Evolutionary conservation across 495 filamentous ascomycete species (phyloP), one percentile per base, ranked within the genome.

Genomic region (Xylaria longipes): DNA sequence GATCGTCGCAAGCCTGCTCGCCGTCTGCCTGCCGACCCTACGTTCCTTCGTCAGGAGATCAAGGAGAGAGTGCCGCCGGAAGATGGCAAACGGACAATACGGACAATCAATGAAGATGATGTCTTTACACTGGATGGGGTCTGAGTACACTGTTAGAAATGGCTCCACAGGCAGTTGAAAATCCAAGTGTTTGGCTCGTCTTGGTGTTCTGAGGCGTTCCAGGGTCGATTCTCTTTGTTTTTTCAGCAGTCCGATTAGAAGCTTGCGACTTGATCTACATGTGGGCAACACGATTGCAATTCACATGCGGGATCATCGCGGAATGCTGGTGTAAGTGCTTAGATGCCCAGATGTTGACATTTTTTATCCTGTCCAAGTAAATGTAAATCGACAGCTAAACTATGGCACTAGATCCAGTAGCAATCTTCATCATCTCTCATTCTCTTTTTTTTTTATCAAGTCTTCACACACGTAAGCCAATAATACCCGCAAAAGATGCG

Each of bases 1-100:
- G 63, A 81, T 81, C 25, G 74, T 79, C n/a, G 71, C 77, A 0
- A 73, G 73, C 15, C 43, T 77, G 43, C 45, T 75, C 45, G 75
- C 75, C 22, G 75, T 77, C 31, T 74, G 73, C 35, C 45, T 72
- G 25, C 73, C 73, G 20, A 72, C 33, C 14, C 39, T 74, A 25
- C 73, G 73, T 4, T 69, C 65, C 17, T 72, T 72, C 43, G 71
- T 69, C 15, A 69, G 71, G 58, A 46, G 66, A 25, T 63, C 45
- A 43, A 69, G 65, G 14, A 52, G 22, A 1, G 65, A 43, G 39
- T 65, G 12, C 29, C 57, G 27, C 15, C 65, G 57, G 20, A 45
- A 54, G 20, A 61, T 46, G 11, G 66, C 6, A 20, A 69, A 69
- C 27, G 66, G 56, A 12, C 65, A 54, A 5, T 27, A 69, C 27